Evolutionary conservation across 495 filamentous ascomycete species (phyloP), one percentile per base, ranked within the genome.

Genomic region (Penicillium goetzii): DNA sequence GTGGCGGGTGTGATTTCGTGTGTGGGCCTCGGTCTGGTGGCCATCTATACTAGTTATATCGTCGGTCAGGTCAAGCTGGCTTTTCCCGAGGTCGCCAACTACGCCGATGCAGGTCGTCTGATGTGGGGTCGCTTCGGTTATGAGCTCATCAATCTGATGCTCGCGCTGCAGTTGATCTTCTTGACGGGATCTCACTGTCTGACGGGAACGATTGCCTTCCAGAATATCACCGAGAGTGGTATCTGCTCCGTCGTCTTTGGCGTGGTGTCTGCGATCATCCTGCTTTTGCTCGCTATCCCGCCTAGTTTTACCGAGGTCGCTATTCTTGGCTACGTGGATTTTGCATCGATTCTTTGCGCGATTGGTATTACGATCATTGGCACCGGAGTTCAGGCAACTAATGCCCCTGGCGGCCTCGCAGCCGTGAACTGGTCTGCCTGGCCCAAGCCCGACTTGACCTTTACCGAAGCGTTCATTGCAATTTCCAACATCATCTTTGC

Each of bases 401-500:
- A 76, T 15, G 61, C 69, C 0, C 65, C 72, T 0, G 74, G 74
- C 53, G 76, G 75, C 12, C 65, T 79, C 21, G 59, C 72, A 0
- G 74, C 72, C 11, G 75, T 78, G 5, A 26, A 61, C 15, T 81
- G 78, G 76, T 77, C 75, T 15, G 75, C 73, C 0, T 78, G 76
- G 76, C 76, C 76, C 0, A 70, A 72, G 47, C 51, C 65, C 0
- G 62, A 65, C 12, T 61, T 72, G 17, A 73, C 65, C 19, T 79
- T 79, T 43, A 68, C 72, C 25, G 70, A 75, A 2, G 76, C 65
- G 1, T 79, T 91, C 63, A 84, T 88, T 59, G 86, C 86, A 10
- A 80, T 90, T 47, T 84, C 85, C 45, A 90, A 92, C 78, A 90
- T 91, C 51, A 80, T 89, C 59, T 89, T 92, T 66, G 88, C 89